Evolutionary conservation across 345 rosid species (phyloP), one percentile per base, ranked within the genome.

Genomic region (Linum lewisii): DNA sequence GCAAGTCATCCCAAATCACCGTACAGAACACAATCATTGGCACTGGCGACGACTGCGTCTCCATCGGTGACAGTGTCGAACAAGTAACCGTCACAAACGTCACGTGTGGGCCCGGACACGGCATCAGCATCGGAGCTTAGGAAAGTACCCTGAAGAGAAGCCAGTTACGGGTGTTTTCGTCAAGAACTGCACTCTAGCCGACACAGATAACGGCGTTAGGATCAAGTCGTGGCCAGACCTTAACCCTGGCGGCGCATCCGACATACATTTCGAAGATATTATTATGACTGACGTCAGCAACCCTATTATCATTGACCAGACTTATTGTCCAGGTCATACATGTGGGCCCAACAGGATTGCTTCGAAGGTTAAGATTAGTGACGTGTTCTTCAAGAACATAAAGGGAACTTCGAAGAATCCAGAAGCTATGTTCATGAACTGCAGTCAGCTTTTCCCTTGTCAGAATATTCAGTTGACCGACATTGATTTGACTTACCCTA

Each of bases 211-310:
- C 11, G 54, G 54, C 11, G 54, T 51, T 7, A n/a, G 54, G 54
- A 51, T 51, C 24, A 51, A 86, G 65, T 70, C 77, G 15, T 86
- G 81, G 86, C 95, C 90, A 1, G 68, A 67, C 0, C 65, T 75
- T 10, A 8, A 36, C 11, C 2, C 11, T 19, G 70, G 66, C 44
- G 9, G 32, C 0, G 93, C 66, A n/a, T 18, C 79, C 0, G 67
- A 68, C 21, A 14, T 75, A 47, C 78, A 73, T 51, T 78, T 75
- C 4, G 72, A 75, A 24, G 80, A 64, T 51, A 56, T 78, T 47
- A 52, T 16, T 5, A 62, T 78, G 78, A 21, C 49, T 2, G 29
- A 73, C 24, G 78, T 77, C 22, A 11, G 50, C 29, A 68, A 52
- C 55, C 80, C 82, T 19, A 29, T 80, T 24, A 1, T 77, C 32